Percentiles rank a stretch among this genome's conserved stretches.
Evolutionary conservation across 352 stramenopile genomes (phyloP).

Genomic region (Phytophthora europaea): DNA sequence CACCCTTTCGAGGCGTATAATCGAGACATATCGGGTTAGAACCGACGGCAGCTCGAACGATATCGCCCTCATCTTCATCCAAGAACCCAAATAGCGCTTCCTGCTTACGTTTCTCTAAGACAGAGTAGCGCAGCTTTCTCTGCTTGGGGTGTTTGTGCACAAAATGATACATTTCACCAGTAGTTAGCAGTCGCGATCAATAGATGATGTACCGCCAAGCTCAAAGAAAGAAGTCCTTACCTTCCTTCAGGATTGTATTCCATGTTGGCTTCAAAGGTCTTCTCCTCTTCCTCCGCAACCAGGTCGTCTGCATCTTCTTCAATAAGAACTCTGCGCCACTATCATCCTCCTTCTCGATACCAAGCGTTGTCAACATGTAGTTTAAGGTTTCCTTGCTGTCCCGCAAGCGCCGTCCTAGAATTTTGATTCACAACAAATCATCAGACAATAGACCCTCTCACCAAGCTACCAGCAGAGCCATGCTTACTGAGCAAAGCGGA

Average conservation of each 20-base stretch:
- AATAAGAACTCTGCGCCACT: neutral
- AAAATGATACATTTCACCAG: neutral
- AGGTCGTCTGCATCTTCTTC: too few relatives aligned
- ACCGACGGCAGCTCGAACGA: neutral
- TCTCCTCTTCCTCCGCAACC: neutral
- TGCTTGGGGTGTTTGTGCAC: neutral
- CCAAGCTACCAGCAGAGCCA: neutral
- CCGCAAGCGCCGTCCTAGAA: neutral
- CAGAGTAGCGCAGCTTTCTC: neutral
- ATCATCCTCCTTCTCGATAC: neutral
- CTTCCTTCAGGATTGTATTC: neutral
- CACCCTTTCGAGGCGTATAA: neutral
- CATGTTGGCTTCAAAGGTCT: neutral
- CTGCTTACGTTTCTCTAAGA: neutral
- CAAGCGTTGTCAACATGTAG: neutral
- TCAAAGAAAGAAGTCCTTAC: neutral
- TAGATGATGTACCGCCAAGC: neutral
- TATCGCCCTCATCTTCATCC: neutral
- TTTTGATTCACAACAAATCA: neutral
- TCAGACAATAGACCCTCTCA: neutral
- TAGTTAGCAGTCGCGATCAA: neutral
- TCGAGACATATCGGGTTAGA: neutral
- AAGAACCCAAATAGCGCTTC: neutral
- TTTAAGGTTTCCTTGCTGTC: neutral
- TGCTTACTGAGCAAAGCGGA: neutral